These are phyloP conservation scores for Neopestalotiopsis sp. DNA, from an alignment of 2,329 filamentous ascomycete species.

Conservation along the genomic window DNA sequence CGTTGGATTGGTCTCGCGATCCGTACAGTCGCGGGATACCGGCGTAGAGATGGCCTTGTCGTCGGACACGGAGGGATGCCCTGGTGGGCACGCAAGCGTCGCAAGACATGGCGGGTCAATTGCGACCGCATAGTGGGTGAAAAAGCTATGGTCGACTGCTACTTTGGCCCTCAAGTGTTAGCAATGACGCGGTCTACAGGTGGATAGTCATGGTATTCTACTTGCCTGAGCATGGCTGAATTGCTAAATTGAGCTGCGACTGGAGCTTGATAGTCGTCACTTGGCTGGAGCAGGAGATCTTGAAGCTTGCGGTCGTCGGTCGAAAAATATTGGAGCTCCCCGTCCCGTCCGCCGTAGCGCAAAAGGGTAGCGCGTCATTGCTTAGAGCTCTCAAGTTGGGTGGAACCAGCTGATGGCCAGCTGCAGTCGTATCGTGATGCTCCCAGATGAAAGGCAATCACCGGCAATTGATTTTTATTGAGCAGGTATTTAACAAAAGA, in stretches of 20 bases:
- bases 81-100: slow-evolving; percentile 39
- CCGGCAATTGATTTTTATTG: too few species aligned
- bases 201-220: slow-evolving; percentile 11
- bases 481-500: too few species aligned
- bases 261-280: neutral
- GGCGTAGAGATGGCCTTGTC: slow-evolving; percentile 31
- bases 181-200: slow-evolving; percentile 19
- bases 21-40: slow-evolving; percentile 34
- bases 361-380: neutral
- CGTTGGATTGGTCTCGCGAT: slow-evolving; percentile 40
- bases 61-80: slow-evolving; percentile 23
- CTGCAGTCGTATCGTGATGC: neutral
- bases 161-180: slow-evolving; percentile 30
- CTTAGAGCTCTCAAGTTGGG: neutral
- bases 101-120: slow-evolving; percentile 43
- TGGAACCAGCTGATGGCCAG: neutral
- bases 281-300: neutral
- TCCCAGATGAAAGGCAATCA: neutral
- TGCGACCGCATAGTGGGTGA: slow-evolving; percentile 40
- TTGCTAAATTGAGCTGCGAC: slow-evolving; percentile 14
- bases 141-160: slow-evolving; percentile 30
- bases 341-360: neutral
- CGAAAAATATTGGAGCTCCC: slow-evolving; percentile 9
- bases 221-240: slow-evolving; percentile 36
- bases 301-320: slow-evolving; percentile 1